Conservation (phyloP, 805 yeast species). For the Cyberlindnera petersonii region DNA sequence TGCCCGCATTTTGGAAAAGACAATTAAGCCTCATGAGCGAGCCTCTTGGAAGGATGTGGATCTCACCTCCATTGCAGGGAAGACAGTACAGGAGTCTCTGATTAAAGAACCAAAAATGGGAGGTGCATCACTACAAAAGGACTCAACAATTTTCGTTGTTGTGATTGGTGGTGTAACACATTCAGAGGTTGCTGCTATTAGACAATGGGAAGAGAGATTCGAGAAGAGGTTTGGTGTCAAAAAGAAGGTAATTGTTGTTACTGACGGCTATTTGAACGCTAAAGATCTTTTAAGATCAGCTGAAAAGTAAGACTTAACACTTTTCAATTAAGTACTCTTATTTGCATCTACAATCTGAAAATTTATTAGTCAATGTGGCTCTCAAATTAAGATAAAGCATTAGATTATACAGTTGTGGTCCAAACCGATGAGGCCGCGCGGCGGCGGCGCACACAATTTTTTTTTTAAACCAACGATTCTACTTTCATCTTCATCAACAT, state of each 20-base stretch:
- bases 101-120: constrained; percentile 16
- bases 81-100: constrained; percentile 26
- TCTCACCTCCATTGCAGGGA: constrained; percentile 34
- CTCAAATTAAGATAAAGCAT: not conserved
- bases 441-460: no score
- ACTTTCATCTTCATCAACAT: no score
- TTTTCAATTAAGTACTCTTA: no score
- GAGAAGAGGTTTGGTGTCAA: constrained; percentile 30
- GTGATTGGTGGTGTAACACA: constrained; percentile 83
- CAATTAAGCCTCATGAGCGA: constrained; percentile 40
- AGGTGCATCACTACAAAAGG: constrained; percentile 21
- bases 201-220: constrained; percentile 49
- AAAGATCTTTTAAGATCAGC: constrained; percentile 30
- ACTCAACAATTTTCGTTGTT: constrained; percentile 41
- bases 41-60: constrained; percentile 38
- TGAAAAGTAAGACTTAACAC: constrained; percentile 4
- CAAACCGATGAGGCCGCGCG: constrained; percentile 14
- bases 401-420: constrained; percentile 1
- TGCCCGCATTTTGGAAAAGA: constrained; percentile 62
- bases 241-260: constrained; percentile 41
- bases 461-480: no score
- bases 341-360: no score
- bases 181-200: constrained; percentile 74
- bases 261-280: constrained; percentile 47
- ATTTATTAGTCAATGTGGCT: no score